Evolutionary conservation across 306 rosid species (phyloP).

Genomic region (Medicago lupulina): DNA sequence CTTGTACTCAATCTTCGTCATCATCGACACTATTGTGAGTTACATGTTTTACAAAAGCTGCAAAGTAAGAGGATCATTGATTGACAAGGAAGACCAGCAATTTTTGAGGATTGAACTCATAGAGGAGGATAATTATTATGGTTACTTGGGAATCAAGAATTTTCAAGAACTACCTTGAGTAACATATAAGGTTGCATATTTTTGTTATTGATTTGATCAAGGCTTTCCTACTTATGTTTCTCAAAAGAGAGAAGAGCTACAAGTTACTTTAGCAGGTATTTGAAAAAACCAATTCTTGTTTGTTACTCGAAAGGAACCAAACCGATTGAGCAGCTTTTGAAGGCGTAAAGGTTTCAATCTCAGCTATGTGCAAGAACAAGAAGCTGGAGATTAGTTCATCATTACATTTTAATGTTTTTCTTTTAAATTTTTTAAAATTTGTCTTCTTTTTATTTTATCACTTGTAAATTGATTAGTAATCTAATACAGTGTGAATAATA

Average conservation of each 20-base stretch:
- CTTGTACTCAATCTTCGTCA: slow-evolving; percentile 69
- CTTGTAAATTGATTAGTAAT: slow-evolving; percentile 42
- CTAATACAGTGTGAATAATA: slow-evolving; percentile 42
- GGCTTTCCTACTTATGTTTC: slow-evolving; percentile 21
- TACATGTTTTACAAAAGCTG: slow-evolving; percentile 71
- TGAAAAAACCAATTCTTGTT: slow-evolving; percentile 41
- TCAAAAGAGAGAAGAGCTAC: slow-evolving; percentile 26
- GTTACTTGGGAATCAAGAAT: slow-evolving; percentile 42
- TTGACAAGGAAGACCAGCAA: slow-evolving; percentile 38
- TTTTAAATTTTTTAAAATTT: background rate
- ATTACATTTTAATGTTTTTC: slow-evolving; percentile 15
- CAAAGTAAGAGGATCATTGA: slow-evolving; percentile 42
- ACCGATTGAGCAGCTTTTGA: slow-evolving; percentile 28
- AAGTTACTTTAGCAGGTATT: slow-evolving; percentile 10
- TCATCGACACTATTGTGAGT: slow-evolving; percentile 73
- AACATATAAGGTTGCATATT: background rate
- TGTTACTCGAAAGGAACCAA: slow-evolving; percentile 29
- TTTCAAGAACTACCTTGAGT: slow-evolving; percentile 52
- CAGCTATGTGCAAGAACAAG: slow-evolving; percentile 38
- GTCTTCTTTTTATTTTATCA: slow-evolving; percentile 39
- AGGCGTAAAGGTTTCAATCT: slow-evolving; percentile 15
- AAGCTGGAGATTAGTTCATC: slow-evolving; percentile 42
- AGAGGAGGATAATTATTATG: slow-evolving; percentile 46
- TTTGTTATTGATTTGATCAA: background rate
- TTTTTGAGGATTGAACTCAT: slow-evolving; percentile 41